Evolutionary conservation across 257 asterid genomes (phyloP).

Genomic region (Penstemon davidsonii): DNA sequence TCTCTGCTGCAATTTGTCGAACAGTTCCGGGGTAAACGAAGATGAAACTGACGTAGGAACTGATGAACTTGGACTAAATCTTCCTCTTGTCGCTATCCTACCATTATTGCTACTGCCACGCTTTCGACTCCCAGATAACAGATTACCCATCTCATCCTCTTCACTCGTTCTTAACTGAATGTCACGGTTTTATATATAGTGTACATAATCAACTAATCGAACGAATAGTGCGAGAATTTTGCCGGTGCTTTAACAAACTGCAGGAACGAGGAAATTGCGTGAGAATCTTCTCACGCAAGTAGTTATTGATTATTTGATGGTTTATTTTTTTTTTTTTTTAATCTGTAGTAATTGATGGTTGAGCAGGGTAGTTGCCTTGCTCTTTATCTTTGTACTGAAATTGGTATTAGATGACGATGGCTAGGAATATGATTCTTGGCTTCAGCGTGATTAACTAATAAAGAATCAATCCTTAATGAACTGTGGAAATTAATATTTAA

Average conservation of each 20-base stretch:
- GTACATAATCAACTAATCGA: neutral
- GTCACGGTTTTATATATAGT: conserved; percentile 13
- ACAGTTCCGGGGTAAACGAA: conserved; percentile 19
- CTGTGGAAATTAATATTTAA: no score
- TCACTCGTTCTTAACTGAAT: conserved; percentile 10
- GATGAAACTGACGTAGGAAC: conserved; percentile 18
- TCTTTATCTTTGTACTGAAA: neutral
- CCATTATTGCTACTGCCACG: conserved; percentile 2
- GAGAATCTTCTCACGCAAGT: conserved; percentile 10
- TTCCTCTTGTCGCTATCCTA: conserved; percentile 3
- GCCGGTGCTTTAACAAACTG: conserved; percentile 16
- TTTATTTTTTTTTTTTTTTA: no score
- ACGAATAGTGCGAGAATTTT: neutral
- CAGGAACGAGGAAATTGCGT: conserved; percentile 35
- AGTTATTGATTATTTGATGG: no score
- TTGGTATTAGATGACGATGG: neutral
- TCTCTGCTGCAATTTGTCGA: conserved; percentile 29
- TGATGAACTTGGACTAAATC: conserved; percentile 5
- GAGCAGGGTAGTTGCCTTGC: no score
- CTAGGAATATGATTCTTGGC: conserved; percentile 28
- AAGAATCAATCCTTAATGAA: no score
- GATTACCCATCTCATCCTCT: conserved; percentile 49
- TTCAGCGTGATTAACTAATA: neutral
- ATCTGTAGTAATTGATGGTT: no score
- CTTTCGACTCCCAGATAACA: conserved; percentile 31